Conservation (phyloP, 768 basidiomycete species). For the Termitomyces eurrhizus region DNA sequence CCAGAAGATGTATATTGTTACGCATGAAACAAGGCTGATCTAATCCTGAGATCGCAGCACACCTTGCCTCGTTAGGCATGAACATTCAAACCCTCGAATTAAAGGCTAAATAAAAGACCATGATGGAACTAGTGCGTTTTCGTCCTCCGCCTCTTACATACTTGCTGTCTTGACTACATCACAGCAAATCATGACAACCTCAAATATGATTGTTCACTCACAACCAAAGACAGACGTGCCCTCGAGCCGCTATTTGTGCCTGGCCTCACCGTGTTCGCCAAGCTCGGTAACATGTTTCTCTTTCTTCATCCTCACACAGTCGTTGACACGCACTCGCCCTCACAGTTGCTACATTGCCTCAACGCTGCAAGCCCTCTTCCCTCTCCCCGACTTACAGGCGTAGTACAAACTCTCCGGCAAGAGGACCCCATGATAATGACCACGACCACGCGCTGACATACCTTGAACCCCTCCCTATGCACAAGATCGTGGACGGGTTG, state of each 20-base stretch:
- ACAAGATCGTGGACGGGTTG: constrained; percentile 88
- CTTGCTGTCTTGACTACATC: not conserved
- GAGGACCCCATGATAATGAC: not conserved
- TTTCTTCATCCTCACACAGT: not conserved
- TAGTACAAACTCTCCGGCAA: not conserved
- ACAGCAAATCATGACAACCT: constrained; percentile 94
- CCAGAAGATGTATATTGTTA: too few relatives aligned
- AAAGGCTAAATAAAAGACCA: constrained; percentile 94
- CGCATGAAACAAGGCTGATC: constrained; percentile 51
- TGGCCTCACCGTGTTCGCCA: constrained; percentile 83
- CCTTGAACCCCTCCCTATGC: constrained; percentile 39
- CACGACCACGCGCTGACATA: constrained; percentile 40
- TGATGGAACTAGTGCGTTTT: constrained; percentile 74
- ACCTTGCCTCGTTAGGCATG: constrained; percentile 84
- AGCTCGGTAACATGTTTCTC: constrained; percentile 79
- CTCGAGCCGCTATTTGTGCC: constrained; percentile 87
- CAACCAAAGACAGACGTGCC: constrained; percentile 80
- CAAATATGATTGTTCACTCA: constrained; percentile 89
- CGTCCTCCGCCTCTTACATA: not conserved
- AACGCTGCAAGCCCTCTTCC: constrained; percentile 81
- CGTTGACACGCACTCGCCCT: constrained; percentile 3
- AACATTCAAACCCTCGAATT: constrained; percentile 73
- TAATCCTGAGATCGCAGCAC: constrained; percentile 21
- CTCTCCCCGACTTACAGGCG: constrained; percentile 67
- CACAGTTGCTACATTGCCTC: constrained; percentile 96